Conservation (phyloP, 306 rosid species). For the Acacia confusa region DNA sequence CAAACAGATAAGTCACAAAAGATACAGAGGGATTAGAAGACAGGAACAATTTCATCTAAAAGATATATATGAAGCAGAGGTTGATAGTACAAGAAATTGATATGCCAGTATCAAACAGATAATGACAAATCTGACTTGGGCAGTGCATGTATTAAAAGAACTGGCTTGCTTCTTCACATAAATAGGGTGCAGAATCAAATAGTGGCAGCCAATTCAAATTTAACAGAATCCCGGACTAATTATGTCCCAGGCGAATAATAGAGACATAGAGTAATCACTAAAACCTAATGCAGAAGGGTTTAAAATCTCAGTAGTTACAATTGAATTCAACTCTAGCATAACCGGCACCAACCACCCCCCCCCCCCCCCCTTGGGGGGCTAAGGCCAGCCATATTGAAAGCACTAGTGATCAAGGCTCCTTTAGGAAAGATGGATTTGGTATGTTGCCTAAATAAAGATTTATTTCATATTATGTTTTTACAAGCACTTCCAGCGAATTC, state of each 20-base stretch:
- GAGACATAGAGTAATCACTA: background rate
- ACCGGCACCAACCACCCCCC: background rate
- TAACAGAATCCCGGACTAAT: background rate
- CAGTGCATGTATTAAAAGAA: background rate
- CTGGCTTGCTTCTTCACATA: background rate
- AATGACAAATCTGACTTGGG: background rate
- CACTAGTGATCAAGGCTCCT: background rate
- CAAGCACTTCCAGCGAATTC: background rate
- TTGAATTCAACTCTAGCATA: constrained; percentile 10
- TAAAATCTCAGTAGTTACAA: background rate
- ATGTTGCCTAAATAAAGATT: background rate
- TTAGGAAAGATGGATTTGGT: background rate
- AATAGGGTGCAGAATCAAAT: background rate
- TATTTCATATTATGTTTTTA: background rate
- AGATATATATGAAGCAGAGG: background rate
- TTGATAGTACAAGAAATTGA: background rate
- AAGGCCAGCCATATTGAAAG: constrained; percentile 2
- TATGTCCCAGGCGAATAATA: background rate
- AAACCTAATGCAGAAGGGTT: background rate
- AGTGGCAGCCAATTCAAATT: background rate
- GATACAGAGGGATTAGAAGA: background rate
- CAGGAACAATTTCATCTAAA: background rate
- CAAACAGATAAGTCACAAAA: background rate
- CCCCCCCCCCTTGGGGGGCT: background rate
- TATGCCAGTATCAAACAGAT: background rate